A percentile compares a stretch with the other conserved stretches of the same genome.
Evolutionary conservation across 306 rosid species (phyloP).

Genomic region (Cicer bijugum): DNA sequence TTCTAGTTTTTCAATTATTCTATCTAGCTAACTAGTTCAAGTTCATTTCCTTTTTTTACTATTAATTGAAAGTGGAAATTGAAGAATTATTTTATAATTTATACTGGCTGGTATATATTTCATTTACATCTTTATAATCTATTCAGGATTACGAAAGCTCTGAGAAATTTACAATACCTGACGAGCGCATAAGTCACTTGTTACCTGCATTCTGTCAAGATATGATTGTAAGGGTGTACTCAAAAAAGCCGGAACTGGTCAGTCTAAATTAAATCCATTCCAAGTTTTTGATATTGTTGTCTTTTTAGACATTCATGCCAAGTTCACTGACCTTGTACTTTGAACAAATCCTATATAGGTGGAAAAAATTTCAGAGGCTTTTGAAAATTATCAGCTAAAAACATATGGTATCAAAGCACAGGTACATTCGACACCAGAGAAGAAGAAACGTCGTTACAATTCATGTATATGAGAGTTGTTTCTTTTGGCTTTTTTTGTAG

Average conservation of each 20-base stretch:
- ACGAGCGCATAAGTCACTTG: conserved; percentile 86
- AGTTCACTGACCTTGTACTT: conserved; percentile 38
- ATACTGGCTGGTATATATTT: conserved; percentile 16
- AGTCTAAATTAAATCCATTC: conserved; percentile 41
- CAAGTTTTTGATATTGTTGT: conserved; percentile 28
- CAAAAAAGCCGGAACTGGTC: conserved; percentile 95
- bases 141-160: conserved; percentile 85
- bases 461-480: conserved; percentile 18
- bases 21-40: not conserved
- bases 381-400: conserved; percentile 83
- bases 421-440: conserved; percentile 82
- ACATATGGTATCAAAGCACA: conserved; percentile 89
- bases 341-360: conserved; percentile 60
- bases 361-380: conserved; percentile 82
- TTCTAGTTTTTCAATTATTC: no score
- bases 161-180: conserved; percentile 70
- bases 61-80: conserved; percentile 10
- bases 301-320: conserved; percentile 12
- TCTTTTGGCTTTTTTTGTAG: not conserved
- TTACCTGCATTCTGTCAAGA: conserved; percentile 88
- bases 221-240: conserved; percentile 88
- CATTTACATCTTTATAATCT: conserved; percentile 32
- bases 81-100: not conserved
- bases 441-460: conserved; percentile 70
- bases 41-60: not conserved